Evolutionary conservation across 306 rosid species (phyloP).

Genomic region (Biancaea sappan): DNA sequence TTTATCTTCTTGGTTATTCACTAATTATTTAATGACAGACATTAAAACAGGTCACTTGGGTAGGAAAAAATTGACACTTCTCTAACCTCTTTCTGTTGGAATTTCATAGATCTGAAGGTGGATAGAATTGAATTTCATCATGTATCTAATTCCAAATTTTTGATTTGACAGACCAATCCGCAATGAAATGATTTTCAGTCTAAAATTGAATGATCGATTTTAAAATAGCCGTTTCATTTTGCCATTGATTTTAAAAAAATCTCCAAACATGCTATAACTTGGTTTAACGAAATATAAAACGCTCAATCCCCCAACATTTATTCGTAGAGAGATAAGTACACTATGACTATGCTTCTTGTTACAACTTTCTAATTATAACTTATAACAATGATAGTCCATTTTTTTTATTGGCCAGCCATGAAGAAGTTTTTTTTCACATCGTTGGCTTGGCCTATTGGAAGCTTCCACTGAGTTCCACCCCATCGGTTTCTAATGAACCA

Average conservation of each 20-base stretch:
- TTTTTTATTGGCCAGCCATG: neutral
- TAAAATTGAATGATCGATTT: neutral
- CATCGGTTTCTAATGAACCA: neutral
- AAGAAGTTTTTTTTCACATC: neutral
- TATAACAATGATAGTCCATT: neutral
- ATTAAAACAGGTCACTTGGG: too few relatives aligned
- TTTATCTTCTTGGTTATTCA: too few relatives aligned
- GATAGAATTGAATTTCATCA: too few relatives aligned
- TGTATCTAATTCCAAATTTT: neutral
- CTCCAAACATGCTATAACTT: neutral
- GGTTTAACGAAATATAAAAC: neutral
- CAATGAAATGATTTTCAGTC: neutral
- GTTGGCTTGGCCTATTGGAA: neutral
- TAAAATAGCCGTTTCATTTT: neutral
- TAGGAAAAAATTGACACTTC: too few relatives aligned
- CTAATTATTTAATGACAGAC: too few relatives aligned
- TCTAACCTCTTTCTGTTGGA: neutral
- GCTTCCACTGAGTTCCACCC: neutral
- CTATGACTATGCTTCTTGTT: neutral
- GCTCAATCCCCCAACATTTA: neutral
- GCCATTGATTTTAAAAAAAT: too few relatives aligned
- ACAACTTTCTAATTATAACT: neutral
- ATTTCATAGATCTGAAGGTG: neutral
- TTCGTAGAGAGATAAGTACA: neutral
- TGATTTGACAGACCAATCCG: too few relatives aligned